Base-by-base conservation (phyloP, 2,329 filamentous ascomycete genomes). In the Fusarium anguioides region DNA sequence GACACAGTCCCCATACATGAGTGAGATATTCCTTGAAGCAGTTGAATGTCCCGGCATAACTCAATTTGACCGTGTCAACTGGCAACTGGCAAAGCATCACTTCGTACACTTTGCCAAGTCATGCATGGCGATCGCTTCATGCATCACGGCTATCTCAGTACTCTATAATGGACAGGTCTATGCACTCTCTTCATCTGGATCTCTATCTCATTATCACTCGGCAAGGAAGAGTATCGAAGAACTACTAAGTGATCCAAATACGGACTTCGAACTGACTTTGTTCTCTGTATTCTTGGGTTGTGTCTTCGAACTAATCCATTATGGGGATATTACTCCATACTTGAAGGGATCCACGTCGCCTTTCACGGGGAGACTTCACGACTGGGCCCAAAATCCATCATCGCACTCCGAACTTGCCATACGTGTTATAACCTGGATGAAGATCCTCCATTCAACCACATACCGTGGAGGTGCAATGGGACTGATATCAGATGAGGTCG, bases 401-500 rank as follows among this genome's bases (percentile, higher is more conserved):
- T 10, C 14, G 1, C 21, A 14, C 20, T 45, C 37, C 2, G 48
- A 23, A 15, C 26, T 51, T 45, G 23, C 3, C 9, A 45, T 15
- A 4, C 48, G 48, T 1, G 42, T 51, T 2, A n/a, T 33, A 1
- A 33, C 20, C 1, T 51, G 48, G 48, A 7, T 45, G 2, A 51
- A 24, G 20, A 51, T 45, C 0, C 26, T 51, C 5, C 42, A 33
- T 9, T 45, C 26, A 3, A 15, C 37, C 6, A 45, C 48, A 0
- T 33, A 29, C 33, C 17, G 48, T 20, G 48, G 48, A 12, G 48
- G 48, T 20, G 48, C 37, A 12, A 51, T 51, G 48, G 48, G 48
- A 1, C 6, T 51, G 8, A 14, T 51, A 8, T 45, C 48, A 1
- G 37, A 45, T 12, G 42, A 23, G 5, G 48, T 51, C 15, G 1